Percentiles rank a stretch among this genome's conserved stretches.
phyloP scores from a whole-genome alignment of 495 filamentous ascomycete species.

The Niebla homalea region DNA sequence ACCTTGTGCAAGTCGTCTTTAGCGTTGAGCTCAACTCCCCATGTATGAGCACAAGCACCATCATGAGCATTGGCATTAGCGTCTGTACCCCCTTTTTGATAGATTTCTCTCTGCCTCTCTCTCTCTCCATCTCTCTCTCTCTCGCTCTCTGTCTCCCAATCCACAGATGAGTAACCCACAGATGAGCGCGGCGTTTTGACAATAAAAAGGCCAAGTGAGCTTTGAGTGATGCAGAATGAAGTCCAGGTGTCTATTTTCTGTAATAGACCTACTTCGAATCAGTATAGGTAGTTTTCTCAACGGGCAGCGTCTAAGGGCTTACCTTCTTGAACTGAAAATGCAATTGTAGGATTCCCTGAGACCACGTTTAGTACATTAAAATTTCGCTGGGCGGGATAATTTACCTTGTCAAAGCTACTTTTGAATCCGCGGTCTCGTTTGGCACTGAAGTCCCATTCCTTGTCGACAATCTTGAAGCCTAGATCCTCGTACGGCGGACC shows the following conservation, averaged over 20 bases:
- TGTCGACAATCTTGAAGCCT: conserved; percentile 94
- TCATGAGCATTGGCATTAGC: too few relatives aligned
- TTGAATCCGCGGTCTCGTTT: conserved; percentile 91
- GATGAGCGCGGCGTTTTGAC: too few relatives aligned
- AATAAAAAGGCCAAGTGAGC: too few relatives aligned
- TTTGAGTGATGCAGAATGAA: too few relatives aligned
- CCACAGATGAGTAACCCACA: not conserved
- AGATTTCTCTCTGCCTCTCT: not conserved
- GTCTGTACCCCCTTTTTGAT: too few relatives aligned
- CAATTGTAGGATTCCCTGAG: conserved; percentile 82
- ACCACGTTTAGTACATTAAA: not conserved
- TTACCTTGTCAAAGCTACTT: conserved; percentile 94
- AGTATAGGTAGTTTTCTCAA: conserved; percentile 17
- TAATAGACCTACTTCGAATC: conserved; percentile 48
- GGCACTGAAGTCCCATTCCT: conserved; percentile 97
- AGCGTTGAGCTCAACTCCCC: too few relatives aligned
- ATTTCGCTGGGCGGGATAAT: conserved; percentile 14
- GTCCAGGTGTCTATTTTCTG: conserved; percentile 34
- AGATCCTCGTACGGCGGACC: conserved; percentile 95
- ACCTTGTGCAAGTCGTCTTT: too few relatives aligned
- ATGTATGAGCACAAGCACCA: too few relatives aligned
- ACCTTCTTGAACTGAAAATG: conserved; percentile 97
- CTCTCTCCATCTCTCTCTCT: conserved; percentile 3
- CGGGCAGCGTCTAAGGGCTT: conserved; percentile 7
- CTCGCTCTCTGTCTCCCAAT: conserved; percentile 1